Evolutionary conservation across 2,329 filamentous ascomycete genomes (phyloP).

Genomic region (Talaromyces piceae): DNA sequence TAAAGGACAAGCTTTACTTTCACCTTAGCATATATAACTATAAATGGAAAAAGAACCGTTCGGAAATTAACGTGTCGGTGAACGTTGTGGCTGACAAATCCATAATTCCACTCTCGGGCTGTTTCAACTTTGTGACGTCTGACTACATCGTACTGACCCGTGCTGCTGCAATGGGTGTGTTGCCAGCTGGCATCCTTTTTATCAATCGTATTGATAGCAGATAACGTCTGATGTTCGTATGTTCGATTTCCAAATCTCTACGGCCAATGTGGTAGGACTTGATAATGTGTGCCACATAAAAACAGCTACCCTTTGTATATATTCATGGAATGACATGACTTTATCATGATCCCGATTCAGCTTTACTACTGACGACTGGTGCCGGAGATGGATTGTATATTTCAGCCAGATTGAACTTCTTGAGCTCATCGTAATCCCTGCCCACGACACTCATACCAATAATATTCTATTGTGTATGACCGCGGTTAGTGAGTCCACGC

Average conservation of each 20-base stretch:
- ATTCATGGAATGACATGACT: not conserved
- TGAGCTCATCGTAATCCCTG: slow-evolving; percentile 52
- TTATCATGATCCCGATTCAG: not conserved
- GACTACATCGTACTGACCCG: not conserved
- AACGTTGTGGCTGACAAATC: not conserved
- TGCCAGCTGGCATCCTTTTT: not conserved
- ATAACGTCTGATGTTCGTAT: not conserved
- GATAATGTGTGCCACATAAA: too few species aligned
- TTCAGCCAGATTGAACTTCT: slow-evolving; percentile 57
- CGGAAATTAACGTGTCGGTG: not conserved
- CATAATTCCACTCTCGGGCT: not conserved
- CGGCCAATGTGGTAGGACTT: too few species aligned
- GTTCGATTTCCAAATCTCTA: too few species aligned
- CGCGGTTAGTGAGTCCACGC: not conserved
- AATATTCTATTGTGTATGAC: slow-evolving; percentile 43
- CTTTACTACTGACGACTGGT: slow-evolving; percentile 6
- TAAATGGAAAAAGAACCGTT: too few species aligned
- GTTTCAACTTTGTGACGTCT: not conserved
- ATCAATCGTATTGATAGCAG: not conserved
- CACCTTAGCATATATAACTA: too few species aligned
- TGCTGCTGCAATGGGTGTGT: not conserved
- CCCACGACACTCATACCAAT: slow-evolving; percentile 58
- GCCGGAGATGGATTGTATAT: slow-evolving; percentile 46
- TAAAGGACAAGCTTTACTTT: too few species aligned
- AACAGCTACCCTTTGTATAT: not conserved